Conservation (phyloP, 805 yeast genomes). For the Candida vartiovaarae region DNA sequence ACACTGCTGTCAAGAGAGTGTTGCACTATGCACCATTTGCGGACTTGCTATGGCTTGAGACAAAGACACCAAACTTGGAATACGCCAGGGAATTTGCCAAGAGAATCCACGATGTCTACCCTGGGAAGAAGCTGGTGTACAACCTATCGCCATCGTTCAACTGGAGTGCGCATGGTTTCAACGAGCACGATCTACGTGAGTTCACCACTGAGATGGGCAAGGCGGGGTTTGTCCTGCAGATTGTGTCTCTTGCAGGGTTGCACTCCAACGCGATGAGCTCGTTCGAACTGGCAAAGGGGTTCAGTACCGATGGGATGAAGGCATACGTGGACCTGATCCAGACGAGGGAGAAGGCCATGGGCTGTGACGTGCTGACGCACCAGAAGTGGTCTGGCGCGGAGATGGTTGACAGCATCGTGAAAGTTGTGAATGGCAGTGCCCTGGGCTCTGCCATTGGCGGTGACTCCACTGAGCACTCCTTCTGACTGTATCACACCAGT, state of each 20-base stretch:
- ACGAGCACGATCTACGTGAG: constrained; percentile 35
- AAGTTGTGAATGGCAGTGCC: constrained; percentile 12
- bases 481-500: background rate
- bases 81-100: constrained; percentile 40
- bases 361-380: constrained; percentile 50
- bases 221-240: constrained; percentile 50
- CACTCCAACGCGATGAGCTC: constrained; percentile 47
- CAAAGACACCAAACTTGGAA: constrained; percentile 47
- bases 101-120: constrained; percentile 38
- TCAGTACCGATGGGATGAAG: constrained; percentile 48
- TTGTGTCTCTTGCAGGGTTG: constrained; percentile 54
- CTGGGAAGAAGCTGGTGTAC: constrained; percentile 50
- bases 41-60: constrained; percentile 57
- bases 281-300: constrained; percentile 42
- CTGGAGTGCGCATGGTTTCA: constrained; percentile 52
- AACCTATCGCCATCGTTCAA: constrained; percentile 56
- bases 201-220: constrained; percentile 50
- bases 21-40: constrained; percentile 50
- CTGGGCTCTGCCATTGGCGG: constrained; percentile 14
- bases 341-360: constrained; percentile 34
- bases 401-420: constrained; percentile 32
- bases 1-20: constrained; percentile 47
- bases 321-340: constrained; percentile 52
- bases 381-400: constrained; percentile 62
- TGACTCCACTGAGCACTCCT: constrained; percentile 10